Evolutionary conservation across 2,329 filamentous ascomycete species (phyloP).

Genomic region (Ambrosiella xylebori): DNA sequence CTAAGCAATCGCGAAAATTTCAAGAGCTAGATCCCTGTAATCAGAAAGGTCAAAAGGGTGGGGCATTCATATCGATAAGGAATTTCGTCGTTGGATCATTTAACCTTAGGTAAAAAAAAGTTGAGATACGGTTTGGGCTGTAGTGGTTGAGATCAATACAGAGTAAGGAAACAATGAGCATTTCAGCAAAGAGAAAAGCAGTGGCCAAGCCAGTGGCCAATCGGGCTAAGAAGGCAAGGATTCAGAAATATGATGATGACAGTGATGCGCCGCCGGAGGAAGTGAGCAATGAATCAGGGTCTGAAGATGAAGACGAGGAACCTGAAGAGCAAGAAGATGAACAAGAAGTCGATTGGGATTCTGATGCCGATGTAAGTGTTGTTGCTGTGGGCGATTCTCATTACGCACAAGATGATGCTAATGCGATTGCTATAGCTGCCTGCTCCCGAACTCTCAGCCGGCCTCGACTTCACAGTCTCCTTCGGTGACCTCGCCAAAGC

Average conservation of each 20-base stretch:
- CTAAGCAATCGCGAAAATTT: no score
- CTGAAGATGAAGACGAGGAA: constrained; percentile 18
- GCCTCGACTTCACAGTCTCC: constrained; percentile 41
- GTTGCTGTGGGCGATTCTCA: not conserved
- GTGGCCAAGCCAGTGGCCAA: constrained; percentile 13
- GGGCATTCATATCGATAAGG: constrained; percentile 8
- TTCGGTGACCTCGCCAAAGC: constrained; percentile 85
- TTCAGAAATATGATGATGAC: constrained; percentile 13
- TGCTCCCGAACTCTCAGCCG: not conserved
- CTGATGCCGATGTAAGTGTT: constrained; percentile 10
- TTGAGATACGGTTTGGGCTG: not conserved
- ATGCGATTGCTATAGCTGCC: not conserved
- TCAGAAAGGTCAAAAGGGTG: not conserved
- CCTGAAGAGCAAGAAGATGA: constrained; percentile 17
- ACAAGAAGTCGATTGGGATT: constrained; percentile 13
- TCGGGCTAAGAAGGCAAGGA: constrained; percentile 15
- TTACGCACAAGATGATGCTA: not conserved
- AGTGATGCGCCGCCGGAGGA: constrained; percentile 20
- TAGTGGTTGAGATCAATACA: not conserved
- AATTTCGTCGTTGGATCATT: not conserved
- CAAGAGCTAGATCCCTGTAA: no score
- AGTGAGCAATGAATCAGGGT: constrained; percentile 17
- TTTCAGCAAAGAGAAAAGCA: constrained; percentile 25
- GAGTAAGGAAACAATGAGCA: constrained; percentile 18
- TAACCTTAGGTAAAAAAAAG: not conserved